Percentiles rank a stretch among this genome's conserved stretches.
phyloP scores from a whole-genome alignment of 176 grass and related monocot species.

The Ensete glaucum region DNA sequence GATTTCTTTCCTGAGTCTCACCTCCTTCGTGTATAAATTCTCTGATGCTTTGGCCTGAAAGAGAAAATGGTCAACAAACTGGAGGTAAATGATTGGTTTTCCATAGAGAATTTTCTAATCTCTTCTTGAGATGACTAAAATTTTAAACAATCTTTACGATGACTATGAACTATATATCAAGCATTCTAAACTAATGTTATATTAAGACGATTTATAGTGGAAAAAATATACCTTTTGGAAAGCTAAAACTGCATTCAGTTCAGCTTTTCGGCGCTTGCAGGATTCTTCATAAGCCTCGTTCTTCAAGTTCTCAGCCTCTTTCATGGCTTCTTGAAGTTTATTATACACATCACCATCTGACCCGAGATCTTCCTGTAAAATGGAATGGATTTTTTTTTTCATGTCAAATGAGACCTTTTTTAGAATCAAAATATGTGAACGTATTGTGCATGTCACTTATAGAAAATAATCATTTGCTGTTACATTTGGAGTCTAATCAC shows the following conservation, averaged over 20 bases:
- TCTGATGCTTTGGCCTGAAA: conserved; percentile 39
- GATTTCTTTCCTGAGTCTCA: conserved; percentile 28
- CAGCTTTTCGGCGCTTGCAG: conserved; percentile 46
- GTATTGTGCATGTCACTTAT: conserved; percentile 1
- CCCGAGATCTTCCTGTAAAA: conserved; percentile 34
- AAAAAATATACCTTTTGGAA: conserved; percentile 35
- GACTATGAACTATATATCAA: neutral
- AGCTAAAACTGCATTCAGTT: conserved; percentile 37
- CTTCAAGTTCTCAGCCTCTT: conserved; percentile 34
- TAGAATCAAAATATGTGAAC: neutral
- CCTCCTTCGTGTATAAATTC: conserved; percentile 32
- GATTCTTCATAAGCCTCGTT: conserved; percentile 40
- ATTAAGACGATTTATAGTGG: neutral
- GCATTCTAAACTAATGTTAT: neutral
- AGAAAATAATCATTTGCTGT: neutral
- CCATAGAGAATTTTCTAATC: neutral
- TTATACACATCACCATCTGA: conserved; percentile 29
- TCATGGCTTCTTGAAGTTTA: conserved; percentile 33
- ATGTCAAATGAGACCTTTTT: neutral
- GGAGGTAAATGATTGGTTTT: neutral
- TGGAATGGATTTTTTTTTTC: neutral
- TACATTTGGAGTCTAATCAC: neutral
- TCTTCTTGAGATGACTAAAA: neutral
- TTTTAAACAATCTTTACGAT: neutral
- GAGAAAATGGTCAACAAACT: neutral